A percentile compares a stretch with the other conserved stretches of the same genome.
These are phyloP conservation scores for Scenedesmus sp. DNA, from an alignment of 163 green algal genomes.

Conservation along the genomic window DNA sequence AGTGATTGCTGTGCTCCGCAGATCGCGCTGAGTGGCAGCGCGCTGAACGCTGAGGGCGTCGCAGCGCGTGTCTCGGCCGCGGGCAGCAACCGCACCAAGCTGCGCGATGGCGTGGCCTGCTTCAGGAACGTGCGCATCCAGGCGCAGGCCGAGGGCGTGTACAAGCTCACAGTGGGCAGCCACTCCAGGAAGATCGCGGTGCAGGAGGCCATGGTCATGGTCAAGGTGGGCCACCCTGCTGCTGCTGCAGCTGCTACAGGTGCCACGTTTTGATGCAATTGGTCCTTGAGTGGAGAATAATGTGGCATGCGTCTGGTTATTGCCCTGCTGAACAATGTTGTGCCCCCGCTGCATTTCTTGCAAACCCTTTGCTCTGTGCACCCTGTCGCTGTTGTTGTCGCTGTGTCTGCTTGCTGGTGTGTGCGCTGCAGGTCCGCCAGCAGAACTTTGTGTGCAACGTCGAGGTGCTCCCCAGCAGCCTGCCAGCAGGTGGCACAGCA, in stretches of 20 bases:
- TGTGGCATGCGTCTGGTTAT: too few species aligned
- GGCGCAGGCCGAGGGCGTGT: conserved; percentile 66
- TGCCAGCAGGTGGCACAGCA: neutral
- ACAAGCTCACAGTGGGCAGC: conserved; percentile 62
- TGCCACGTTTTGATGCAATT: too few species aligned
- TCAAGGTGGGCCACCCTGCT: conserved; percentile 24
- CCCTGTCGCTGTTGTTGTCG: neutral
- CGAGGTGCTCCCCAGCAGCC: conserved; percentile 13
- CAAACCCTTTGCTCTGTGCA: neutral
- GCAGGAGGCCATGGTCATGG: conserved; percentile 63
- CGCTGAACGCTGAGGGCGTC: conserved; percentile 48
- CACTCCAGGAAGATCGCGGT: conserved; percentile 74
- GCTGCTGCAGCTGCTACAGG: neutral
- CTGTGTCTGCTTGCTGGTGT: neutral
- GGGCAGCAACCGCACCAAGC: conserved; percentile 75
- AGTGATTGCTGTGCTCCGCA: conserved; percentile 50
- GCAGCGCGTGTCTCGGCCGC: conserved; percentile 52
- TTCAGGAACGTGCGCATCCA: conserved; percentile 72
- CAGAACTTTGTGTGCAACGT: conserved; percentile 53
- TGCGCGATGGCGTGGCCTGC: conserved; percentile 61
- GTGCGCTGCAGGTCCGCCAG: conserved; percentile 34
- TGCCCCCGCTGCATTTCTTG: neutral
- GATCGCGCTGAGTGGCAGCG: conserved; percentile 69
- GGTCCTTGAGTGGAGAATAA: too few species aligned
- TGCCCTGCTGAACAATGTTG: neutral